These are phyloP conservation scores for Acacia acuminata DNA, from an alignment of 306 rosid species.

Conservation along the genomic window DNA sequence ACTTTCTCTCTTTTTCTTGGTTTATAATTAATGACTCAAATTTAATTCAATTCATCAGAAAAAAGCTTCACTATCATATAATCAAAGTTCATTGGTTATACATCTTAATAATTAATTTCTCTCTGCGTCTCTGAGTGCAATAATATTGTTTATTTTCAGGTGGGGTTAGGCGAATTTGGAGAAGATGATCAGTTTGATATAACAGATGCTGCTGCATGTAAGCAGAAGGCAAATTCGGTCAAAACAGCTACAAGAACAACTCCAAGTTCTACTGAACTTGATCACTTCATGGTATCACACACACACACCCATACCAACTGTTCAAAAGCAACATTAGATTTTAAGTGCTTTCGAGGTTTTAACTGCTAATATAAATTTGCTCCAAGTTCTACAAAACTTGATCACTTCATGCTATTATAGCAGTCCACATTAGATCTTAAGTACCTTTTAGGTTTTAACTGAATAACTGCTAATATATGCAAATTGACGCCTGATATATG, in stretches of 20 bases:
- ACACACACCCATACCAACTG: neutral
- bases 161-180: constrained; percentile 4
- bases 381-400: too few species aligned
- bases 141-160: constrained; percentile 1
- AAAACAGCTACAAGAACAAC: neutral
- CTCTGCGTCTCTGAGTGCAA: neutral
- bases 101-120: too few species aligned
- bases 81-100: neutral
- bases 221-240: neutral
- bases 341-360: neutral
- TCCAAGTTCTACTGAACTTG: constrained; percentile 13
- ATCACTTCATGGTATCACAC: constrained; percentile 21
- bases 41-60: neutral
- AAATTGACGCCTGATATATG: neutral
- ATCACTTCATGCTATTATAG: too few species aligned
- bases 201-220: neutral
- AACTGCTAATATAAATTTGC: neutral
- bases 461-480: neutral
- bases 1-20: neutral
- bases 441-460: too few species aligned
- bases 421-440: too few species aligned
- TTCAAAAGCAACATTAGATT: neutral
- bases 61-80: neutral
- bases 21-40: neutral
- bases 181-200: constrained; percentile 7